Percentiles rank a stretch among this genome's conserved stretches.
phyloP scores from a whole-genome alignment of 2,329 filamentous ascomycete genomes.

The Sarocladium oryzae region DNA sequence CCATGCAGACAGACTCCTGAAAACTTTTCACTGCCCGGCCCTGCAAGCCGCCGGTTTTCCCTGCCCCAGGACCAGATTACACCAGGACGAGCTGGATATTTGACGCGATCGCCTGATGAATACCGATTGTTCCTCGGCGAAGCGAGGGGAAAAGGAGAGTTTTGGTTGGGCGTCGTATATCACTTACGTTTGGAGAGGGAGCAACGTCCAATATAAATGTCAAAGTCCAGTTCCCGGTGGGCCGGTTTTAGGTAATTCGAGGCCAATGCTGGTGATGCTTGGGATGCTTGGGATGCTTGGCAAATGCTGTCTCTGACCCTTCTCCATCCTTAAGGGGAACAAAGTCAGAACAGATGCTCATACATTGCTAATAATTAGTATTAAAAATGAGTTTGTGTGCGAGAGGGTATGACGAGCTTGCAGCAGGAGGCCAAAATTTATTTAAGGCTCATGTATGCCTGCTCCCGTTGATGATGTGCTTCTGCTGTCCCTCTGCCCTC shows the following conservation, averaged over 20 bases:
- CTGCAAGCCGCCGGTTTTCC: not conserved
- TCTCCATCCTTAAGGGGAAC: no score
- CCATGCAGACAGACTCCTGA: no score
- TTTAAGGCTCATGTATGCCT: no score
- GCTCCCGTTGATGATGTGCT: no score
- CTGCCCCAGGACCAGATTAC: no score
- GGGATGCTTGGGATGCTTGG: constrained; percentile 6
- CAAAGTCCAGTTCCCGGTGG: not conserved
- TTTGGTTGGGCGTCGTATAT: not conserved
- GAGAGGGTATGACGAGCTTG: no score
- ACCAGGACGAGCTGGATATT: no score
- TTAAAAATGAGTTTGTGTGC: no score
- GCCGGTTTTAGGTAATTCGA: constrained; percentile 8
- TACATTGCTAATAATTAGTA: no score
- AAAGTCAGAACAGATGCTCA: no score
- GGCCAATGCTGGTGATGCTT: constrained; percentile 4
- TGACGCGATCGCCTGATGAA: not conserved
- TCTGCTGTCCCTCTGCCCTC: no score
- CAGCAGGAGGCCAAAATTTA: no score
- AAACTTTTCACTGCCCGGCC: not conserved
- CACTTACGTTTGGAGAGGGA: constrained; percentile 4
- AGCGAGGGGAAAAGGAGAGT: not conserved
- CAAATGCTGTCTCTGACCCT: not conserved
- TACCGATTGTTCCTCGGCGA: not conserved
- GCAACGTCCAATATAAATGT: constrained; percentile 7